phyloP scores from a whole-genome alignment of 176 grass and related monocot species.

The Aechmea fasciata region DNA sequence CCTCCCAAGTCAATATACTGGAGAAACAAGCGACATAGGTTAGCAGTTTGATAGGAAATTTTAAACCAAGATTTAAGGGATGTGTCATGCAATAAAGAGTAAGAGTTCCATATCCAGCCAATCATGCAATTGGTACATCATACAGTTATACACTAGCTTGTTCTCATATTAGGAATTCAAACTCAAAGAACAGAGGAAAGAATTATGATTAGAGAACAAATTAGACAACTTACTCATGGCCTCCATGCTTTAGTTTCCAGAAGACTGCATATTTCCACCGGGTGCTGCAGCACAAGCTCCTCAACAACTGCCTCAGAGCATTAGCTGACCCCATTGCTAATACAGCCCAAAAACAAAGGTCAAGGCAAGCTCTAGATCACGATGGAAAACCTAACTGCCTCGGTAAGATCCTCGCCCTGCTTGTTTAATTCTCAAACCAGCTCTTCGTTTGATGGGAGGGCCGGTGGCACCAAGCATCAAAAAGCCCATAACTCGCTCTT shows the following conservation, averaged over 20 bases:
- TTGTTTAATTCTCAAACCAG: slow-evolving; percentile 61
- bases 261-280: slow-evolving; percentile 59
- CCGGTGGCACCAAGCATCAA: slow-evolving; percentile 37
- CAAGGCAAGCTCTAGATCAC: slow-evolving; percentile 8
- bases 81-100: neutral
- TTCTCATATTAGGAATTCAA: slow-evolving; percentile 6
- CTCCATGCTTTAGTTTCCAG: slow-evolving; percentile 38
- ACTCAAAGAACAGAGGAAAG: neutral
- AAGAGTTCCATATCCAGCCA: no score
- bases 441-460: slow-evolving; percentile 54
- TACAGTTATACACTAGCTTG: neutral
- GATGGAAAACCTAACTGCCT: slow-evolving; percentile 36
- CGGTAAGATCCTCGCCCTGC: slow-evolving; percentile 59
- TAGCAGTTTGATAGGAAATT: slow-evolving; percentile 1
- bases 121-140: no score
- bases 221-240: slow-evolving; percentile 30
- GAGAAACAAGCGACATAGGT: slow-evolving; percentile 15
- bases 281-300: slow-evolving; percentile 45
- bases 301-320: slow-evolving; percentile 27
- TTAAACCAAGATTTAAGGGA: neutral
- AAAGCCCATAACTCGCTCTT: slow-evolving; percentile 43
- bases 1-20: slow-evolving; percentile 59
- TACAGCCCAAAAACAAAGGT: slow-evolving; percentile 1
- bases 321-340: slow-evolving; percentile 2
- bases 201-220: slow-evolving; percentile 6